Evolutionary conservation across 2,329 filamentous ascomycete genomes (phyloP).

Genomic region (Hypomyces rosellus): DNA sequence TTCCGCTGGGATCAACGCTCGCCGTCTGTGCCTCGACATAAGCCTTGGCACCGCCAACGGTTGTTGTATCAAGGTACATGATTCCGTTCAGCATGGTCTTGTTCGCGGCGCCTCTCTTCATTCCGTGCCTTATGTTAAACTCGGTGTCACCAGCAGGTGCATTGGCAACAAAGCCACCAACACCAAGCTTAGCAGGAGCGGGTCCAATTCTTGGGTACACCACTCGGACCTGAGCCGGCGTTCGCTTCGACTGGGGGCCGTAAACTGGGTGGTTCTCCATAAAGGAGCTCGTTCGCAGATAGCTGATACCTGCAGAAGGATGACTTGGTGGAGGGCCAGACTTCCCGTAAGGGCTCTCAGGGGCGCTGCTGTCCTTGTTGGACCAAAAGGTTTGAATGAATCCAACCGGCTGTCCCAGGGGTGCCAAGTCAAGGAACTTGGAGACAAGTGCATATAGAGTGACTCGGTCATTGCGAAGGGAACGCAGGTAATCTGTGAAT

Average conservation of each 20-base stretch:
- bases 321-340: constrained; percentile 54
- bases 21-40: constrained; percentile 42
- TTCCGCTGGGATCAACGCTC: constrained; percentile 44
- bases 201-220: constrained; percentile 36
- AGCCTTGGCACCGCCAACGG: constrained; percentile 48
- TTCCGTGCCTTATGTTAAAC: constrained; percentile 29
- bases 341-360: constrained; percentile 41
- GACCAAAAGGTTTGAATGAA: constrained; percentile 21
- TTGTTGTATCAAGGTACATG: constrained; percentile 38
- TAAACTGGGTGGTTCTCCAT: constrained; percentile 56
- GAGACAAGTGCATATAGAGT: constrained; percentile 49
- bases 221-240: constrained; percentile 46
- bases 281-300: constrained; percentile 49
- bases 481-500: constrained; percentile 46
- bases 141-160: constrained; percentile 36
- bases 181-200: constrained; percentile 39
- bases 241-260: constrained; percentile 47
- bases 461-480: constrained; percentile 45
- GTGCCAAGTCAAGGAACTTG: constrained; percentile 57
- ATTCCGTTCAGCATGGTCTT: constrained; percentile 29
- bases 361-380: constrained; percentile 18
- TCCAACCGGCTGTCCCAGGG: constrained; percentile 33
- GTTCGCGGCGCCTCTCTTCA: constrained; percentile 13
- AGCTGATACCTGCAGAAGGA: constrained; percentile 57
- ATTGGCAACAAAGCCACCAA: constrained; percentile 48